These are phyloP conservation scores for Psilocybe tampanensis DNA, from an alignment of 768 basidiomycete genomes.

Conservation along the genomic window DNA sequence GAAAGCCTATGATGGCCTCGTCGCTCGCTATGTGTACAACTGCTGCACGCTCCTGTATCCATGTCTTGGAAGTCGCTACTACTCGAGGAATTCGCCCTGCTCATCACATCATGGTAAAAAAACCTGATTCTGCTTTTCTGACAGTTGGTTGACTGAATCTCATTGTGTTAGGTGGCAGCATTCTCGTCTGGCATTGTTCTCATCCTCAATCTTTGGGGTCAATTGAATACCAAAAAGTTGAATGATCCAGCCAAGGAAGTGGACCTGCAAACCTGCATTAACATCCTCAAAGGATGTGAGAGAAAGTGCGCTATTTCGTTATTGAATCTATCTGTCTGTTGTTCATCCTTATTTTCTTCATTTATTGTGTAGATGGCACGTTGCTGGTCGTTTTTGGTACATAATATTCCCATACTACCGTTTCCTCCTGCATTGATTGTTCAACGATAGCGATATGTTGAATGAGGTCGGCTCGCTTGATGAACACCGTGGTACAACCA, in stretches of 20 bases:
- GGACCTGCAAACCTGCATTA: conserved; percentile 54
- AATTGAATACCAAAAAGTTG: conserved; percentile 37
- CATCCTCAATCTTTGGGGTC: conserved; percentile 60
- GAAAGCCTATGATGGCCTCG: conserved; percentile 40
- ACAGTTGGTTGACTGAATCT: not conserved
- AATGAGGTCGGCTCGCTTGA: conserved; percentile 59
- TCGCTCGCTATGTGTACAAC: conserved; percentile 70
- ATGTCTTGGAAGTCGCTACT: conserved; percentile 59
- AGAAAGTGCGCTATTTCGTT: conserved; percentile 23
- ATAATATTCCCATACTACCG: not conserved
- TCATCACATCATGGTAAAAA: conserved; percentile 13
- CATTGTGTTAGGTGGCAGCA: conserved; percentile 29
- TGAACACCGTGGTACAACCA: conserved; percentile 31
- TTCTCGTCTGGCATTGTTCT: conserved; percentile 51
- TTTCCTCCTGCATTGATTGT: not conserved
- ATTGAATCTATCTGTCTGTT: too few species aligned
- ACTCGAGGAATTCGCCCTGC: conserved; percentile 22
- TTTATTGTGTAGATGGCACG: conserved; percentile 36
- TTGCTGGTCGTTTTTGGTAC: conserved; percentile 32
- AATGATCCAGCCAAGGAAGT: conserved; percentile 46
- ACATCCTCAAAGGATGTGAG: conserved; percentile 42
- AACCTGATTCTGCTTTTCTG: conserved; percentile 10
- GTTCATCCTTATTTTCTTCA: not conserved
- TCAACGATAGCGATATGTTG: conserved; percentile 52
- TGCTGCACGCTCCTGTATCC: conserved; percentile 71